Base-by-base conservation (phyloP, 805 yeast species). In the Yarrowia deformans region DNA sequence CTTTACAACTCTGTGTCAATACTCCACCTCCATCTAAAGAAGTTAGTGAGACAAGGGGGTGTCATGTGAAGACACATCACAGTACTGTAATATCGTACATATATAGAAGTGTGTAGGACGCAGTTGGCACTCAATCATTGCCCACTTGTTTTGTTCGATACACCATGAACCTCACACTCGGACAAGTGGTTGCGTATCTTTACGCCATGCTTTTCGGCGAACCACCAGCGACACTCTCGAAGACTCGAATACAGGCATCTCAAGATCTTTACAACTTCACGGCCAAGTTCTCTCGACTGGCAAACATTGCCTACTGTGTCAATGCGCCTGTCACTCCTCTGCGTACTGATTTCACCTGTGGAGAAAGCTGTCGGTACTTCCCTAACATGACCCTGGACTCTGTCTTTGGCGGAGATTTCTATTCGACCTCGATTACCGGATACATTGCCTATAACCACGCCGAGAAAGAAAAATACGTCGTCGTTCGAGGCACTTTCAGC, bases 321-420 rank as follows among this genome's bases (percentile, higher is more conserved):
- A 39, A 54, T 39, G 60, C 60, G 2, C 60, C 60, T 3, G 3
- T 54, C 13, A 54, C 60, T 8, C 60, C 60, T 1, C 34, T 54
- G 19, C n/a, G 60, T 37, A 37, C 45, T 1, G 60, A 54, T n/a
- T 54, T 54, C 9, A 19, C 43, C 34, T 54, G 60, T 39, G 60
- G 60, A 19, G 45, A 54, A 12, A 37, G 45, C 8, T 54, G 60
- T 54, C 60, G 60, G 34, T 54, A 54, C 45, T 54, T 54, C 12
- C 60, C 60, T 0, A 18, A 54, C 60, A 13, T 54, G 45, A 6
- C 23, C 13, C 45, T 54, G 45, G 60, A 54, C 60, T 37, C 60
- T 12, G 60, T 54, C 10, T 54, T 54, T 19, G 60, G 60, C 8
- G 60, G 60, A 37, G 23, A 54, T 45, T 54, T 54, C 23, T 54